phyloP scores from a whole-genome alignment of 2,329 filamentous ascomycete species.

The Penicillium psychrosexuale region DNA sequence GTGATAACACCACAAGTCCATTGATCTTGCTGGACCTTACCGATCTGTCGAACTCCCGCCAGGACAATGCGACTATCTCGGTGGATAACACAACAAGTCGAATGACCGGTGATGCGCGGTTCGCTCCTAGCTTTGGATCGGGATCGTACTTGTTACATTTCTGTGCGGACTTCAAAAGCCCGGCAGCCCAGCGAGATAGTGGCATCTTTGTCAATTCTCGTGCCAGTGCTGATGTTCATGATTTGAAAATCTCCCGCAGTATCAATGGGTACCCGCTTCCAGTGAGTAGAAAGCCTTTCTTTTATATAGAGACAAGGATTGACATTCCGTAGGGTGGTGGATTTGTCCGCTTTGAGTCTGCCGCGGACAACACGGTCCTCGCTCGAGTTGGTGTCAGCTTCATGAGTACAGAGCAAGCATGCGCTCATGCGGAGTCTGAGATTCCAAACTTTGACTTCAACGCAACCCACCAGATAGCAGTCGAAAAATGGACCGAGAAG shows the following conservation, averaged over 20 bases:
- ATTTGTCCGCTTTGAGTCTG: slow-evolving; percentile 61
- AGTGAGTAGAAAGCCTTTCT: slow-evolving; percentile 14
- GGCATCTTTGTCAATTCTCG: slow-evolving; percentile 64
- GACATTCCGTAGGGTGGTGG: slow-evolving; percentile 54
- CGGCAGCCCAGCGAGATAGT: slow-evolving; percentile 53
- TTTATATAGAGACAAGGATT: not conserved
- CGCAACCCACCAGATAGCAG: slow-evolving; percentile 49
- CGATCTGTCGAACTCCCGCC: slow-evolving; percentile 60
- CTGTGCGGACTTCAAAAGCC: slow-evolving; percentile 63
- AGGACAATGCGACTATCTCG: slow-evolving; percentile 57
- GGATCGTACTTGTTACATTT: slow-evolving; percentile 61
- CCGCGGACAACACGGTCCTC: slow-evolving; percentile 50
- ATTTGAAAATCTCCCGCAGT: slow-evolving; percentile 54
- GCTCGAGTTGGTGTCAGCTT: slow-evolving; percentile 68
- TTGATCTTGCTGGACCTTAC: slow-evolving; percentile 63
- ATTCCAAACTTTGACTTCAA: slow-evolving; percentile 65
- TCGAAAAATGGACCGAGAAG: slow-evolving; percentile 59
- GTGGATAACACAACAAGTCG: slow-evolving; percentile 58
- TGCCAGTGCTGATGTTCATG: slow-evolving; percentile 53
- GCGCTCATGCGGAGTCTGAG: slow-evolving; percentile 63
- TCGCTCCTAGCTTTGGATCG: slow-evolving; percentile 63
- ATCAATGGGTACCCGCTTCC: slow-evolving; percentile 57
- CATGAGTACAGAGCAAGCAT: slow-evolving; percentile 64
- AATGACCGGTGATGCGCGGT: slow-evolving; percentile 60
- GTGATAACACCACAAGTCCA: slow-evolving; percentile 52